A percentile compares a stretch with the other conserved stretches of the same genome.
Conservation (phyloP, 164 flowering plant genomes). For the Sedum album region DNA sequence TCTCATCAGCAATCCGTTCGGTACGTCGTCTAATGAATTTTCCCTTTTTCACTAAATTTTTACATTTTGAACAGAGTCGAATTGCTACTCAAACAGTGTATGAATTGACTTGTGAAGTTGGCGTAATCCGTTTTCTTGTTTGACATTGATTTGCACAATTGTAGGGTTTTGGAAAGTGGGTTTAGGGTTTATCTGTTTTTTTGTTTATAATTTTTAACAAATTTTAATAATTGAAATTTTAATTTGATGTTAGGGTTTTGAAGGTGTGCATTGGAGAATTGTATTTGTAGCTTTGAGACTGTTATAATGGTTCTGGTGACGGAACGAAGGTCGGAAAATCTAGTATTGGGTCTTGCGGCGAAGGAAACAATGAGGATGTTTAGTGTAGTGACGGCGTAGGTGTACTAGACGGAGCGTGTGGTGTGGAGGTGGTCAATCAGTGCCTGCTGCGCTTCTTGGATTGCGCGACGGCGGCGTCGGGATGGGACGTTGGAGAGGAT, state of each 20-base stretch:
- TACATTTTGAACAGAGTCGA: too few species aligned
- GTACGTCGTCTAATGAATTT: too few species aligned
- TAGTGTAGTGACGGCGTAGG: conserved; percentile 52
- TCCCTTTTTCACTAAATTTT: too few species aligned
- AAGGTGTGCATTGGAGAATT: not conserved
- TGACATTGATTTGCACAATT: not conserved
- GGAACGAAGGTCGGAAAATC: not conserved
- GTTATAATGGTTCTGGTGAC: not conserved
- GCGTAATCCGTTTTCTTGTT: too few species aligned
- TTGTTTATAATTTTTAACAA: too few species aligned
- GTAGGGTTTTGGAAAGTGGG: not conserved
- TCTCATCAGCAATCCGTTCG: too few species aligned
- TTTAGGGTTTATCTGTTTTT: not conserved
- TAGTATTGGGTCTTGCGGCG: not conserved
- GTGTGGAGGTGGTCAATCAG: conserved; percentile 57
- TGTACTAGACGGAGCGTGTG: too few species aligned
- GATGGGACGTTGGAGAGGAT: conserved; percentile 21
- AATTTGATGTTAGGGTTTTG: not conserved
- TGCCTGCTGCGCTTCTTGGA: conserved; percentile 41
- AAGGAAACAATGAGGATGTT: conserved; percentile 20
- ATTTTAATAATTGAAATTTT: too few species aligned
- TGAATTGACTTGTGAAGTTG: too few species aligned
- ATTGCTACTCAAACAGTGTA: too few species aligned
- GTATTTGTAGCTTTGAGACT: not conserved
- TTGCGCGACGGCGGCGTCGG: conserved; percentile 19